Evolutionary conservation across 495 filamentous ascomycete genomes (phyloP), one percentile per base, ranked within the genome.

Genomic region (Aspergillus taichungensis): DNA sequence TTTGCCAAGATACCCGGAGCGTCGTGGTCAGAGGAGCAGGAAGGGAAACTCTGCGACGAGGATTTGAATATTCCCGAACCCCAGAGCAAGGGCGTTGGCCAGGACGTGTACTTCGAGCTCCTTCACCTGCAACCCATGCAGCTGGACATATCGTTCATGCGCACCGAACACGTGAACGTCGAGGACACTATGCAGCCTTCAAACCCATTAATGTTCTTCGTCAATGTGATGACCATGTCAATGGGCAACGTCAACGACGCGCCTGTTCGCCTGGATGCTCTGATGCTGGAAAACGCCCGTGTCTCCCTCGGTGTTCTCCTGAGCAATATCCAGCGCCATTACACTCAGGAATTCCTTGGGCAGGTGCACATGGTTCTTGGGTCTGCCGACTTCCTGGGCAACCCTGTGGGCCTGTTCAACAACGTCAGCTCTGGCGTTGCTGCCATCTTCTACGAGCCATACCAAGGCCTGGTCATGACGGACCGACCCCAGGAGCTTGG

Each of bases 231-330:
- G 74, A 96, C 92, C 13, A 98, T 98, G 92, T 94, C 92, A 8
- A 87, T 98, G 54, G 92, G 92, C 42, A 98, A 98, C 56, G 83
- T 98, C 72, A 98, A 97, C 56, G 92, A 98, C 63, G 92, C 92
- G 11, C 92, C 92, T 0, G 77, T 98, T 24, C 79, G 88, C 35
- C 77, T 97, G 47, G 97, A 95, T 52, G 87, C 92, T 9, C 68
- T 98, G 30, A 87, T 98, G 76, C 69, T 98, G 8, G 92, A 97
- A 62, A 98, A 98, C 55, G 89, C 88, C 24, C 85, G 92, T 29
- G 85, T 96, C 30, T 95, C 94, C 1, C 76, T 89, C 10, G 82
- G 84, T 6, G 77, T 92, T 10, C 74, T 98, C 27, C 77, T 86
- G 18, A 81, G 81, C 56, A 94, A 90, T 57, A 77, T 98, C 37